Evolutionary conservation across 805 yeast genomes (phyloP), one percentile per base, ranked within the genome.

Genomic region (Candida cerambycidarum): DNA sequence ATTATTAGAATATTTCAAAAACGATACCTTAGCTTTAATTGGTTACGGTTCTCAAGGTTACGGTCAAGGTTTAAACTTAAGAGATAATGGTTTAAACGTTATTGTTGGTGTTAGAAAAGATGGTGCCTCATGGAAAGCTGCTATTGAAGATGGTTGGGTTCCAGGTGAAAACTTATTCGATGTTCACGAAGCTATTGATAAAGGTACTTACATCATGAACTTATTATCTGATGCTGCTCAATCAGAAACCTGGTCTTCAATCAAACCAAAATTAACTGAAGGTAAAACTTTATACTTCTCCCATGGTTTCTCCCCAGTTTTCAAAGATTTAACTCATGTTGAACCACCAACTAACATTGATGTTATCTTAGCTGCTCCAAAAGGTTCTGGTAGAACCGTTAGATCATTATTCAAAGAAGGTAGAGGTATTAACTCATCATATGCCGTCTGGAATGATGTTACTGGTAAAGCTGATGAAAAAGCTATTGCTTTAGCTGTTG

Each of bases 21-120:
- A 90, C 73, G 98, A 93, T 71, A 93, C 99, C 50, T 78, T 93
- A 65, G 98, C 99, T 57, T 76, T 93, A 65, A 90, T 93, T 59
- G 99, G 99, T 75, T 93, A 93, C 83, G 99, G 99, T 68, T 92
- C 99, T 56, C 99, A 93, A 79, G 99, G 99, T 80, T 92, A 93
- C 81, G 99, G 99, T 69, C 99, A 93, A 80, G 98, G 97, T 75
- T 83, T 93, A 61, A 93, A 93, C 89, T 78, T 95, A 78, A 88
- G 99, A 78, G 99, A 93, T 81, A 92, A 93, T 65, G 99, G 99
- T 73, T 73, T 93, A 65, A 92, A 92, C 71, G 99, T 92, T 59
- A 87, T 93, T 69, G 79, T 93, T 58, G 99, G 99, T 83, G 99
- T 93, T 62, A 83, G 99, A 76, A 89, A 93, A 81, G 74, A 88